These are phyloP conservation scores for Aspergillus sclerotialis DNA, from an alignment of 2,329 filamentous ascomycete species.

Conservation along the genomic window DNA sequence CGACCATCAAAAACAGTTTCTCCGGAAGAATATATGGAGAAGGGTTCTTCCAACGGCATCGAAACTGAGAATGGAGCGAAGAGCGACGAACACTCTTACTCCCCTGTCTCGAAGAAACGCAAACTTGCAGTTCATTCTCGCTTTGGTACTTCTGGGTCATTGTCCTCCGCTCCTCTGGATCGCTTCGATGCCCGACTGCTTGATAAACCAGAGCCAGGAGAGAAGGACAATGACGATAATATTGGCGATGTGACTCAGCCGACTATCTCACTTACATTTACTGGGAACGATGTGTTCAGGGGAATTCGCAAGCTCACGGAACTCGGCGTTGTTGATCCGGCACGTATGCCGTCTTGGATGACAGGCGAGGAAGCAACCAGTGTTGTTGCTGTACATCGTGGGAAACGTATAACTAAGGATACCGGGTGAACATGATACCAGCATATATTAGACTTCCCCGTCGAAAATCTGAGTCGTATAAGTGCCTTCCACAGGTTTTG, in stretches of 20 bases:
- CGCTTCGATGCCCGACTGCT: conserved; percentile 45
- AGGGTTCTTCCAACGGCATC: conserved; percentile 8
- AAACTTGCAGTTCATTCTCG: conserved; percentile 58
- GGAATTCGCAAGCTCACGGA: conserved; percentile 74
- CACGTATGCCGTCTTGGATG: conserved; percentile 82
- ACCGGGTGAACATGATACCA: conserved; percentile 8
- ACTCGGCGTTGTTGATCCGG: conserved; percentile 62
- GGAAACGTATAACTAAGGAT: conserved; percentile 29
- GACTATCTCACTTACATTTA: conserved; percentile 53
- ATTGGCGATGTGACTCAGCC: conserved; percentile 8
- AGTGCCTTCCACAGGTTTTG: too few species aligned
- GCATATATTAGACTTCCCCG: too few species aligned
- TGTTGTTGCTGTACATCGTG: conserved; percentile 60
- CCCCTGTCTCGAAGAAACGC: conserved; percentile 48
- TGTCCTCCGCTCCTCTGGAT: conserved; percentile 33
- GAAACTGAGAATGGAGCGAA: conserved; percentile 7
- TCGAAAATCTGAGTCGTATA: too few species aligned
- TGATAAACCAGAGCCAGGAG: conserved; percentile 23
- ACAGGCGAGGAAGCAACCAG: conserved; percentile 80
- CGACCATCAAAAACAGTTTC: conserved; percentile 28
- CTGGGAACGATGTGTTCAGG: conserved; percentile 71
- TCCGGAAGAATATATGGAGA: conserved; percentile 22
- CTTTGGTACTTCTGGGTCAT: conserved; percentile 56
- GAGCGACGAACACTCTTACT: conserved; percentile 5
- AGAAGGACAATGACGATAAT: conserved; percentile 6